Evolutionary conservation across 2,329 filamentous ascomycete species (phyloP).

Genomic region (Penicillium aurantiogriseum): DNA sequence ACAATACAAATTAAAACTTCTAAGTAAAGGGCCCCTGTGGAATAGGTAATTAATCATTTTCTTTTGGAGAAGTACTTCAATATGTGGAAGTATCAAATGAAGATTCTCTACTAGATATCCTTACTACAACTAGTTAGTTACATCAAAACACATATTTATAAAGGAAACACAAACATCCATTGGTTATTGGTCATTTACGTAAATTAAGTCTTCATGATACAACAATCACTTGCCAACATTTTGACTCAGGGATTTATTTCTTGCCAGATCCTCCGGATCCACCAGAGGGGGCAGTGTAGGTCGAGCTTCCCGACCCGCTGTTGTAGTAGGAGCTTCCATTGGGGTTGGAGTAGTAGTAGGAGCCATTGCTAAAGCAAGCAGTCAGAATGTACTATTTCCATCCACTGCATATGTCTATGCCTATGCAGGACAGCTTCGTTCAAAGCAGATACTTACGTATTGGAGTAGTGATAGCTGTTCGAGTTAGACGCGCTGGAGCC

Average conservation of each 20-base stretch:
- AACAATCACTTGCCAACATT: not conserved
- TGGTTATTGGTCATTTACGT: not conserved
- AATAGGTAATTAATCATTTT: not conserved
- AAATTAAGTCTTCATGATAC: not conserved
- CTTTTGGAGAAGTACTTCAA: not conserved
- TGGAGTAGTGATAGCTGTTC: constrained; percentile 64
- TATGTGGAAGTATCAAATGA: not conserved
- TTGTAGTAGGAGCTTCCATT: constrained; percentile 70
- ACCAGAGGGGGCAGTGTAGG: constrained; percentile 56
- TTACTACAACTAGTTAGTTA: not conserved
- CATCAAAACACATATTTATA: not conserved
- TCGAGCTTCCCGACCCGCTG: constrained; percentile 56
- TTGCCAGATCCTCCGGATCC: constrained; percentile 4
- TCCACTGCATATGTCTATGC: not conserved
- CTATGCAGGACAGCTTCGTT: not conserved
- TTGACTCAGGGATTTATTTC: constrained; percentile 3
- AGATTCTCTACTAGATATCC: not conserved
- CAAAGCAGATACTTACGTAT: constrained; percentile 47
- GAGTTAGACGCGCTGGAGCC: constrained; percentile 54
- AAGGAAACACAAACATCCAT: too few species aligned
- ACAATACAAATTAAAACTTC: not conserved
- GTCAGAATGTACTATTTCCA: not conserved
- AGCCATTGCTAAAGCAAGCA: constrained; percentile 53
- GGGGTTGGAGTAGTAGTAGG: constrained; percentile 72
- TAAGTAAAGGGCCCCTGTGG: not conserved